Evolutionary conservation across 106 monocot genomes (phyloP), one percentile per base, ranked within the genome.

Genomic region (Acorus calamus): DNA sequence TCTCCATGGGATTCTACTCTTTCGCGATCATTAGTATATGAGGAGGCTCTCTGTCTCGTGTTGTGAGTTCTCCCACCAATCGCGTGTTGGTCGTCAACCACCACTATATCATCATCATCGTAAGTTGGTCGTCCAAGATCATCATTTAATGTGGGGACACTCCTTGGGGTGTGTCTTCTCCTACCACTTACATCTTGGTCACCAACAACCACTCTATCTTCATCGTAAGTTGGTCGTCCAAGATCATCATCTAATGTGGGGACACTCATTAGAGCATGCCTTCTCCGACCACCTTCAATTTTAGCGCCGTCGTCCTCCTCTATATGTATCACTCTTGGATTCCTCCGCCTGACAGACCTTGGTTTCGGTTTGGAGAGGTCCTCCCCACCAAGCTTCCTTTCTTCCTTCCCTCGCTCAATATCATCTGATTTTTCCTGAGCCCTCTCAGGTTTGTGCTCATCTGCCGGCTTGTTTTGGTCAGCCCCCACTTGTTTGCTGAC

Each of bases 1-100:
- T 66, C 60, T 59, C 56, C 42, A 71, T 58, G 3, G 68, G 56
- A 50, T 56, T 49, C 53, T 57, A 9, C 9, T 11, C 57, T 45
- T 67, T 57, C 8, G 61, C 66, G 28, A 28, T 28, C 28, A 28
- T 49, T n/a, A 51, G 58, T n/a, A 51, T 69, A 59, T 8, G 47
- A 28, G 49, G 57, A 56, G 9, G 44, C 11, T 55, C n/a, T 8
- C 46, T 7, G 61, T 53, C 63, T 3, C 9, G 42, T 68, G 57
- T 28, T 28, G 28, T 28, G 28, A 28, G 28, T 28, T 28, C 28
- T 28, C 28, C 28, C 28, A 28, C 28, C 28, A 28, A 28, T 28
- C 28, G 28, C 28, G 47, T 60, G 11, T 13, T 10, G 62, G 11
- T 56, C 10, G 8, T 12, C 11, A 12, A 9, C 41, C 11, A 9